phyloP scores from a whole-genome alignment of 148 eudicot species.

The Spergularia bocconei region DNA sequence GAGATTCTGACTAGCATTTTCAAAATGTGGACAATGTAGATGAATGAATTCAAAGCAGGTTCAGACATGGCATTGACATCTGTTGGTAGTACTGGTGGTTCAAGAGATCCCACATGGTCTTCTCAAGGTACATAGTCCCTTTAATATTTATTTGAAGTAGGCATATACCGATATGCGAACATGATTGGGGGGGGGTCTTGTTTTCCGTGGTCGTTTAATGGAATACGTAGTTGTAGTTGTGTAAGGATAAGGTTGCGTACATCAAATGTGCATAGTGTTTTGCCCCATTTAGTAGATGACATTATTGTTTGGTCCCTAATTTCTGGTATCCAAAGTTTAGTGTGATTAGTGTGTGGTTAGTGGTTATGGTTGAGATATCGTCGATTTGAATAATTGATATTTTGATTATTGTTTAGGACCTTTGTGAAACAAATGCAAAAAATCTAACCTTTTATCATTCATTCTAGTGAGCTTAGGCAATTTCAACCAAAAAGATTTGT shows the following conservation, averaged over 20 bases:
- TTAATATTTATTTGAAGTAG: neutral
- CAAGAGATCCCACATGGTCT: constrained; percentile 40
- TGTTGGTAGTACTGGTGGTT: constrained; percentile 35
- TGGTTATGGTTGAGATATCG: neutral
- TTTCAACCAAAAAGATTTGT: constrained; percentile 1
- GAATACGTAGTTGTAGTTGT: neutral
- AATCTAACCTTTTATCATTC: neutral
- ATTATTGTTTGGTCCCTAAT: neutral
- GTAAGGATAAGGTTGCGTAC: neutral
- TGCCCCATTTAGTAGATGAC: neutral
- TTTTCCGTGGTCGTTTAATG: neutral
- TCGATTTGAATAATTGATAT: neutral
- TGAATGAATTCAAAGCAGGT: constrained; percentile 40
- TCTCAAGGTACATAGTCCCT: constrained; percentile 34
- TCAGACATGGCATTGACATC: constrained; percentile 32
- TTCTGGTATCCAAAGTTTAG: neutral
- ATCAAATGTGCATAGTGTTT: neutral
- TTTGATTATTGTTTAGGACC: neutral
- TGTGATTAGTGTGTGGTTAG: neutral
- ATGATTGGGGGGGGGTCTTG: neutral
- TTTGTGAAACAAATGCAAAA: neutral
- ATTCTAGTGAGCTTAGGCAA: neutral
- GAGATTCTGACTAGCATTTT: constrained; percentile 4
- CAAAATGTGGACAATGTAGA: constrained; percentile 25
- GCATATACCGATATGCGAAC: no score